Percentiles rank a stretch among this genome's conserved stretches.
These are phyloP conservation scores for Pichia sp. DNA, from an alignment of 1,139 yeast genomes.

Conservation along the genomic window DNA sequence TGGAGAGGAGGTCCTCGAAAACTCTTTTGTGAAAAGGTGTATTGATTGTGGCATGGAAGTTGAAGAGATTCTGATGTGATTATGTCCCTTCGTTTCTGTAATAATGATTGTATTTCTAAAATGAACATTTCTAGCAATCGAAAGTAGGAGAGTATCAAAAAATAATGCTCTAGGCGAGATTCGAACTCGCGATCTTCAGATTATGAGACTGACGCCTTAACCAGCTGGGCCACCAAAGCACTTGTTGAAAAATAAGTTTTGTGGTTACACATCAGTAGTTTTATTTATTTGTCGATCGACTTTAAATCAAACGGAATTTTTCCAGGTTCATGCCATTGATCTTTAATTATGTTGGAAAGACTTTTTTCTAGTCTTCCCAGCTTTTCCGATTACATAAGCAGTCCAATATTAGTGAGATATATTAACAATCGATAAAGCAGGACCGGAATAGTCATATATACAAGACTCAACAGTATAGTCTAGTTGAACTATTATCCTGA, in stretches of 20 bases:
- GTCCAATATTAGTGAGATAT: background rate
- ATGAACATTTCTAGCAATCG: background rate
- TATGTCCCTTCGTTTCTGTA: background rate
- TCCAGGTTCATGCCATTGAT: too few relatives aligned
- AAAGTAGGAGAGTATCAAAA: background rate
- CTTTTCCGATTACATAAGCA: too few relatives aligned
- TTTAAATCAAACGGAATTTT: too few relatives aligned
- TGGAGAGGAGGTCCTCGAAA: conserved; percentile 37
- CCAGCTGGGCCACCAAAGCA: conserved; percentile 30
- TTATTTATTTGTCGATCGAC: background rate
- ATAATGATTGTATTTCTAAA: background rate
- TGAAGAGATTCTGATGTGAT: conserved; percentile 50
- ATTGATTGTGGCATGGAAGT: conserved; percentile 80
- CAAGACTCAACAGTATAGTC: background rate
- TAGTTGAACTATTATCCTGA: too few relatives aligned
- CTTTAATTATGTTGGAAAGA: too few relatives aligned
- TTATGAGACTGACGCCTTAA: conserved; percentile 30
- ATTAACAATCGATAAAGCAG: too few relatives aligned
- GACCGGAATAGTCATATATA: too few relatives aligned
- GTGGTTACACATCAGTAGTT: background rate
- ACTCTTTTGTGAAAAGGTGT: conserved; percentile 58
- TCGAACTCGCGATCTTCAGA: conserved; percentile 30
- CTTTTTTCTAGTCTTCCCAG: too few relatives aligned
- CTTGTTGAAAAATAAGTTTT: background rate
- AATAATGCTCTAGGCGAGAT: conserved; percentile 26